These are phyloP conservation scores for Rutstroemia sp. DNA, from an alignment of 2,329 filamentous ascomycete species.

Conservation along the genomic window DNA sequence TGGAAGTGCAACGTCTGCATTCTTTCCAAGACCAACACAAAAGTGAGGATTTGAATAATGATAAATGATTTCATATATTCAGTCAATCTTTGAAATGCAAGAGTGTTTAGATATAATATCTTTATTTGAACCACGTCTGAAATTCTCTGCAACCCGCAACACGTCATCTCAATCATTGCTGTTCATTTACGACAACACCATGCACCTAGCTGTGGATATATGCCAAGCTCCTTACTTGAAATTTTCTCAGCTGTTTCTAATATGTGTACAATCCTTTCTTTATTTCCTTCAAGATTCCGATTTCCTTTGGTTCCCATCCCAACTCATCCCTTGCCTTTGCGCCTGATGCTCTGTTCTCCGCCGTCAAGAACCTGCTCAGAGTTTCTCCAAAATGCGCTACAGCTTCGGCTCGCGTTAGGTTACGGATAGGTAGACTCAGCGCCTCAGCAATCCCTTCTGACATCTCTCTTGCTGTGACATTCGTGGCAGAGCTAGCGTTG, in stretches of 20 bases:
- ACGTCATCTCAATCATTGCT: too few species aligned
- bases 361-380: neutral
- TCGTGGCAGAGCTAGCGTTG: constrained; percentile 29
- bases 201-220: too few species aligned
- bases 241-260: neutral
- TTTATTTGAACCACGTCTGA: too few species aligned
- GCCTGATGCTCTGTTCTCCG: constrained; percentile 1
- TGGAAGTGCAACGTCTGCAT: too few species aligned
- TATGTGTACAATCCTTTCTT: neutral
- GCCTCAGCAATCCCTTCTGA: constrained; percentile 25
- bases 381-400: neutral
- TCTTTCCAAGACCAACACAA: too few species aligned
- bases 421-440: constrained; percentile 12
- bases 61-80: too few species aligned
- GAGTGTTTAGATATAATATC: too few species aligned
- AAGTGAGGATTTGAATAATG: too few species aligned
- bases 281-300: neutral
- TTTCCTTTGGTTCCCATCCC: neutral
- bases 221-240: too few species aligned
- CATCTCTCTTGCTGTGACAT: constrained; percentile 30
- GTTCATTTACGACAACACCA: too few species aligned
- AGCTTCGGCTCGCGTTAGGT: neutral
- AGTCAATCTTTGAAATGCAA: too few species aligned
- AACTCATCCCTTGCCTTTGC: neutral
- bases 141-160: too few species aligned